Conservation (phyloP, 1,139 yeast genomes). For the Protomyces inouyei region DNA sequence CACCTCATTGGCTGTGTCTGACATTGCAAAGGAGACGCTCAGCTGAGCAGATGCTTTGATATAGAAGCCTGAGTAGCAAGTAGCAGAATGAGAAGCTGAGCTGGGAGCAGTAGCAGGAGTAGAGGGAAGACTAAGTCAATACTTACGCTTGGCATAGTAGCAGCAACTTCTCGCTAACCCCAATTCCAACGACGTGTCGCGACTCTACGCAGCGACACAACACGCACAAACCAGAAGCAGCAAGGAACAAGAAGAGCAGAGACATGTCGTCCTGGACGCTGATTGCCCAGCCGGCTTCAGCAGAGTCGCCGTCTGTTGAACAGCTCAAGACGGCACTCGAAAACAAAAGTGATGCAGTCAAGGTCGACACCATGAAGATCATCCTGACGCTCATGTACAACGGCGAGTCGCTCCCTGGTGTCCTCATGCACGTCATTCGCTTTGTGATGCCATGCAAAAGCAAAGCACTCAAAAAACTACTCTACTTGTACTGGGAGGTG, state of each 20-base stretch:
- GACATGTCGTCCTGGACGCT: conserved; percentile 20
- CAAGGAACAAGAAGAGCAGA: not conserved
- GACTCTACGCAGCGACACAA: not conserved
- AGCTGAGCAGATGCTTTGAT: not conserved
- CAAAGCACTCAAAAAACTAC: conserved; percentile 83
- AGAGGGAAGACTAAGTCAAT: not conserved
- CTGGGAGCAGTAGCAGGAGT: not conserved
- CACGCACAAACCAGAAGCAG: not conserved
- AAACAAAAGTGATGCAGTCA: conserved; percentile 82
- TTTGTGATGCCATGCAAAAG: conserved; percentile 94
- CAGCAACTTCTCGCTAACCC: not conserved
- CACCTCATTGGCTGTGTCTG: not conserved
- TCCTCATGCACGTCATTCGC: conserved; percentile 93
- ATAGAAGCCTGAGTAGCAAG: not conserved
- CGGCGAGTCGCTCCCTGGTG: conserved; percentile 81
- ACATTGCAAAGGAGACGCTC: not conserved
- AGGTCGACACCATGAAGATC: conserved; percentile 84
- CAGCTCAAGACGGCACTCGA: conserved; percentile 80
- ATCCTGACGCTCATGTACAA: conserved; percentile 82
- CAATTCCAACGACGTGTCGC: not conserved
- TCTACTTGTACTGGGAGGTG: conserved; percentile 97
- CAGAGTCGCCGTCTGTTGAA: conserved; percentile 59
- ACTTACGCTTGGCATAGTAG: not conserved
- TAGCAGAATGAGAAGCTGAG: not conserved
- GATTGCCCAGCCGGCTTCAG: conserved; percentile 17